Base-by-base conservation (phyloP, 495 filamentous ascomycete genomes). In the Penicillium bialowiezense region DNA sequence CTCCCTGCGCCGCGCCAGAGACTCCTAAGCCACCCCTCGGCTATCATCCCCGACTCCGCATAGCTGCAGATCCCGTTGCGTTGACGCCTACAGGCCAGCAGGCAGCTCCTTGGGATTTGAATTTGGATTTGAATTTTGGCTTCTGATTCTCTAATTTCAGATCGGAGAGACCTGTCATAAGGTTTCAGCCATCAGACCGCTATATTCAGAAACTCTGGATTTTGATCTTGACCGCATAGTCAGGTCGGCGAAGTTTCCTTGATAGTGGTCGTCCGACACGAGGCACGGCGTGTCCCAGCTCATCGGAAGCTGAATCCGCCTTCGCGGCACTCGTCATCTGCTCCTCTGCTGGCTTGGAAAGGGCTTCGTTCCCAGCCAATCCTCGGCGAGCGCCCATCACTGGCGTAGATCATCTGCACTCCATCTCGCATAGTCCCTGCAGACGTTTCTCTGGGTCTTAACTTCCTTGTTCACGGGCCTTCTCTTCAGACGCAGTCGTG, bases 381-480 rank as follows among this genome's bases (percentile, higher is more conserved):
- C 54, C 46, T 50, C 37, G 36, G 21, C 20, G 41, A 52, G 49
- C 52, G 52, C 39, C 46, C 61, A 54, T 44, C 55, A 62, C 42
- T 44, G 52, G 39, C 53, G 75, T 70, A 75, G 76, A 79, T 81
- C 77, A 79, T 81, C 76, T 79, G 77, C 76, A 79, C 69, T 65
- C 60, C 67, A 71, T 67, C 64, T 64, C 73, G 67, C 68, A 73
- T 71, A 73, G 67, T 69, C 67, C 65, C 68, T 69, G 70, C 67
- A 74, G 67, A 58, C 60, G 48, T 52, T 56, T 59, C 54, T 58
- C 57, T 50, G 10, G 37, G 54, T 56, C 56, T 62, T 54, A 50
- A 45, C 52, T 49, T 54, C 44, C 44, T 52, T 35, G 41, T 40
- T 56, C 48, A 57, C 63, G 24, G 52, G 42, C 57, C 55, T 59